phyloP scores from a whole-genome alignment of 768 basidiomycete species.

The Termitomyces sp. region DNA sequence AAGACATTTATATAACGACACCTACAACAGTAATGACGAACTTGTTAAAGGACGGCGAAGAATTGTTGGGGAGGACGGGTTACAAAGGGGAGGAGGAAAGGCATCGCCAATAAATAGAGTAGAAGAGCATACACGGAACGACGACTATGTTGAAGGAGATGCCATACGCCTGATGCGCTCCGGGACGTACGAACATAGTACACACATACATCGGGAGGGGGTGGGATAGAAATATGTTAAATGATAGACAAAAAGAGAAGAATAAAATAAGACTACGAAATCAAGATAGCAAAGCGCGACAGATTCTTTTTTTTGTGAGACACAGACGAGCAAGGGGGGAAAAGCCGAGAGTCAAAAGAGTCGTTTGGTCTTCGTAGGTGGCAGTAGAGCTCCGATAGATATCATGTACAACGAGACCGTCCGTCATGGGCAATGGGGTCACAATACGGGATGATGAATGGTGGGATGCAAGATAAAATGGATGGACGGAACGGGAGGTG shows the following conservation, averaged over 20 bases:
- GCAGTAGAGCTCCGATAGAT: constrained; percentile 2
- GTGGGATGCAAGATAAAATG: constrained; percentile 7
- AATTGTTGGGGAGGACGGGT: not conserved
- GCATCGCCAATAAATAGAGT: constrained; percentile 8
- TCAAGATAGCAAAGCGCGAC: constrained; percentile 19
- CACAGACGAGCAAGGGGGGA: constrained; percentile 9
- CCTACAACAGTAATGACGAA: constrained; percentile 8
- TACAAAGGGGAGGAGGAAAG: not conserved
- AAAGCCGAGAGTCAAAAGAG: not conserved
- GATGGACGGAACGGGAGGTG: constrained; percentile 2
- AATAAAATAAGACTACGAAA: constrained; percentile 9
- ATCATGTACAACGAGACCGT: constrained; percentile 8
- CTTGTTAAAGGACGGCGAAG: not conserved
- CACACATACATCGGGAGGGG: constrained; percentile 4
- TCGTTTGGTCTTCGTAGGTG: not conserved
- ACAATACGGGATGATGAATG: constrained; percentile 6
- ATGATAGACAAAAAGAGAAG: constrained; percentile 5
- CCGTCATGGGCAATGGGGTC: constrained; percentile 5
- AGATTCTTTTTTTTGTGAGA: constrained; percentile 12
- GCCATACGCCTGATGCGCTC: constrained; percentile 9
- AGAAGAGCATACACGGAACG: constrained; percentile 6
- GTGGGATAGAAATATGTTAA: constrained; percentile 9
- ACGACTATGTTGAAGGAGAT: constrained; percentile 8
- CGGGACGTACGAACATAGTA: constrained; percentile 9
- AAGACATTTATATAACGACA: constrained; percentile 4